Evolutionary conservation across 169 alveolate species (phyloP), one percentile per base, ranked within the genome.

Genomic region (Perkinsus olseni): DNA sequence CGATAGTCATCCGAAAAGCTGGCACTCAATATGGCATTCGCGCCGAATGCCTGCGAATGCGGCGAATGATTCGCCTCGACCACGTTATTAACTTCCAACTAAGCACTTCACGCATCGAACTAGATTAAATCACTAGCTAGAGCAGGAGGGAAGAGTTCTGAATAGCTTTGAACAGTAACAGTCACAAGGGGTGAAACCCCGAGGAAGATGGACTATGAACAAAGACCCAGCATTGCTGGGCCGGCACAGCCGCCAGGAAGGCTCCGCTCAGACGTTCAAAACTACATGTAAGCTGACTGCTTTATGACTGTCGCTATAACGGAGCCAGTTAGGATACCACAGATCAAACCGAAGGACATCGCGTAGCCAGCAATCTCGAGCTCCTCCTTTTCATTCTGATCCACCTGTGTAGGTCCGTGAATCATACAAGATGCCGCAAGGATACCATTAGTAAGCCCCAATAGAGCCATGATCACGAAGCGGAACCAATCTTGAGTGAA

Each of bases 401-500:
- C 50, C 0, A 92, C 95, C 92, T 40, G 37, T 0, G 91, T 28
- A n/a, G 95, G 94, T 21, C 95, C 95, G 0, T 28, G 39, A 38
- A 93, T 92, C 95, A 93, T 93, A 24, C 38, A 38, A 38, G 39
- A 93, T 0, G 95, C 93, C 10, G 92, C 74, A 11, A 93, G 31
- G 91, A 28, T 37, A n/a, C 95, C 95, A 39, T 93, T 93, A 39
- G 95, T 34, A n/a, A 40, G 74, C 34, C 95, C 94, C 48, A 36
- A 93, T 11, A 93, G 10, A 1, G 95, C 95, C 95, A 93, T 93
- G 50, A 92, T 93, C 13, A 91, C 92, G 38, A 93, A 38, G 45
- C 93, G 74, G 6, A 93, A 93, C 91, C 94, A 93, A 38, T 45
- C 62, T 17, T 45, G 24, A 45, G 62, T 10, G 17, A 45, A 45